Conservation (phyloP, 78 protist species). For the Reticulomyxa filosa region DNA sequence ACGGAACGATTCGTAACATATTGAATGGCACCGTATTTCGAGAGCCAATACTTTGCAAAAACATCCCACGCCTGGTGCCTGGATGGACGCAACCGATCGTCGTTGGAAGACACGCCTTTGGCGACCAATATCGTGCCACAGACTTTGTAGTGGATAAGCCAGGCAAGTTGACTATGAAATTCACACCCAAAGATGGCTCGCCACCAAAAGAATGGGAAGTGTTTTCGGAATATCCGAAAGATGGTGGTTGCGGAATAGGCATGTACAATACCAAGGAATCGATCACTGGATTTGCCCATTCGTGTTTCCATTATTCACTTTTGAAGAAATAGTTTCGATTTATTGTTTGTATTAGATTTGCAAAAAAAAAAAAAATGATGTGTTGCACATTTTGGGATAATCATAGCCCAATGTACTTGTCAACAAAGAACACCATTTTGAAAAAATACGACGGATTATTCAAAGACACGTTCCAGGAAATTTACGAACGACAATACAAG, state of each 20-base stretch:
- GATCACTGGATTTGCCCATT: slow-evolving; percentile 51
- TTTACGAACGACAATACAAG: slow-evolving; percentile 38
- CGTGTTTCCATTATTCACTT: slow-evolving; percentile 46
- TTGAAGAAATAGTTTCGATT: slow-evolving; percentile 35
- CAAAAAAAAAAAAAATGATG: no score
- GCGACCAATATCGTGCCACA: slow-evolving; percentile 67
- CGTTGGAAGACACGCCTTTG: slow-evolving; percentile 72
- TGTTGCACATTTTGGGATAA: no score
- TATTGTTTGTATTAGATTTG: no score
- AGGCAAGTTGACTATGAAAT: slow-evolving; percentile 33
- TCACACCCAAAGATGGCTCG: slow-evolving; percentile 44
- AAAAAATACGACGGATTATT: slow-evolving; percentile 73
- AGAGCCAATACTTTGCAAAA: slow-evolving; percentile 65
- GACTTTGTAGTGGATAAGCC: slow-evolving; percentile 43
- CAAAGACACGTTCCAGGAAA: slow-evolving; percentile 59
- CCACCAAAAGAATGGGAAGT: slow-evolving; percentile 21
- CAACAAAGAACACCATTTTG: slow-evolving; percentile 73
- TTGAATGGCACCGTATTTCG: slow-evolving; percentile 85
- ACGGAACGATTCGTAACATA: slow-evolving; percentile 84
- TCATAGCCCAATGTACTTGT: no score
- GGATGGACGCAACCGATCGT: slow-evolving; percentile 65
- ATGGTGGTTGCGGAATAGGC: slow-evolving; percentile 62
- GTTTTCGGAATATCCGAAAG: slow-evolving; percentile 32
- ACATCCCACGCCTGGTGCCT: slow-evolving; percentile 64
- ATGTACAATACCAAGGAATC: slow-evolving; percentile 79